phyloP scores from a whole-genome alignment of 164 flowering plant species.

The Taxillus chinensis region DNA sequence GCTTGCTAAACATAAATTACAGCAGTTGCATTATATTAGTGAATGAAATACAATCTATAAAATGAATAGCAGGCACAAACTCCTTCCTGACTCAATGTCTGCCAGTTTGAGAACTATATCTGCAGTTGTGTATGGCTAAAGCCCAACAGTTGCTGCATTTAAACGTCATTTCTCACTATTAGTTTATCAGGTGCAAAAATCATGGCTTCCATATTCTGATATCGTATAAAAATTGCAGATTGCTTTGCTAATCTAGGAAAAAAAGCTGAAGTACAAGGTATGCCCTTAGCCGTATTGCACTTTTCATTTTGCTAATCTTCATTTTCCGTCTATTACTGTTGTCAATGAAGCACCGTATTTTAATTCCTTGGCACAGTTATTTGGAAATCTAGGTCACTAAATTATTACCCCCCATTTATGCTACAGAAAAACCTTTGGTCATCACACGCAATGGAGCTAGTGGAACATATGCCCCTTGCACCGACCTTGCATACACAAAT shows the following conservation, averaged over 20 bases:
- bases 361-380: neutral
- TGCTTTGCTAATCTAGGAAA: slow-evolving; percentile 65
- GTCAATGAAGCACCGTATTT: neutral
- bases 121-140: too few species aligned
- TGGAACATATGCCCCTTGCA: slow-evolving; percentile 75
- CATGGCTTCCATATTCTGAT: slow-evolving; percentile 8
- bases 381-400: neutral
- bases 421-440: slow-evolving; percentile 47
- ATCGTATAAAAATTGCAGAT: slow-evolving; percentile 34
- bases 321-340: neutral
- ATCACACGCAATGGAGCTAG: slow-evolving; percentile 83
- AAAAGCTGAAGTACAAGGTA: slow-evolving; percentile 53
- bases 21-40: too few species aligned
- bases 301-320: neutral
- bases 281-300: neutral
- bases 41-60: too few species aligned
- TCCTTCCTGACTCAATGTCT: too few species aligned
- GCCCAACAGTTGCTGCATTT: too few species aligned
- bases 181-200: too few species aligned
- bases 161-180: too few species aligned
- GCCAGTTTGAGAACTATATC: too few species aligned
- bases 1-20: too few species aligned
- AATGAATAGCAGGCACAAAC: too few species aligned
- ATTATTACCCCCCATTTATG: slow-evolving; percentile 8
- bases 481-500: slow-evolving; percentile 63